Evolutionary conservation across 768 basidiomycete species (phyloP).

Genomic region (Jaapia argillacea): DNA sequence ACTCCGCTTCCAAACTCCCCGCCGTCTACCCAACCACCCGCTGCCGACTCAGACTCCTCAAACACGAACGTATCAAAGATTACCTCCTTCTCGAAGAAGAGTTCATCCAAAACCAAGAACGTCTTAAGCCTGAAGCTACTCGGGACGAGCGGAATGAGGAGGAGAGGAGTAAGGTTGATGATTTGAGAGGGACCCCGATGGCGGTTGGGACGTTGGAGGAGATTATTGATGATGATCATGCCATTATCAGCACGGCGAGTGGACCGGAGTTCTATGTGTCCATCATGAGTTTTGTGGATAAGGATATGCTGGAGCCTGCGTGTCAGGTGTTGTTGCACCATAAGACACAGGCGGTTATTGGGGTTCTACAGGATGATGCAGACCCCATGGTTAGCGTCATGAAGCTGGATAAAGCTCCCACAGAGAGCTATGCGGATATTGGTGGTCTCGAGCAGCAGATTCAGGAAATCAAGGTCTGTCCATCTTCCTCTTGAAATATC

Average conservation of each 20-base stretch:
- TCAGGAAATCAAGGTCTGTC: slow-evolving; percentile 89
- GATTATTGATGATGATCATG: slow-evolving; percentile 96
- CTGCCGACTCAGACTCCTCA: slow-evolving; percentile 89
- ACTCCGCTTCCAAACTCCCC: slow-evolving; percentile 84
- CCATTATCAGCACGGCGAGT: slow-evolving; percentile 92
- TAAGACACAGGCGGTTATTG: slow-evolving; percentile 91
- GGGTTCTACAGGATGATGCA: slow-evolving; percentile 89
- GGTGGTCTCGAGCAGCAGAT: slow-evolving; percentile 96
- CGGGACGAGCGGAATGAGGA: slow-evolving; percentile 95
- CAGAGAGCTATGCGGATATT: slow-evolving; percentile 97
- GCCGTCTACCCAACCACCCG: slow-evolving; percentile 90
- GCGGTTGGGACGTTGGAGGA: slow-evolving; percentile 98
- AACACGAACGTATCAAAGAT: slow-evolving; percentile 97
- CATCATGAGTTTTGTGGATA: slow-evolving; percentile 97
- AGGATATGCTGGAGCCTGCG: slow-evolving; percentile 92
- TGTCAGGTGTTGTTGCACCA: slow-evolving; percentile 94
- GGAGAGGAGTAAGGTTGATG: slow-evolving; percentile 88
- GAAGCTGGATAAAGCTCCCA: slow-evolving; percentile 98
- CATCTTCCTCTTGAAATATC: neutral
- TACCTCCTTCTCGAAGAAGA: slow-evolving; percentile 94
- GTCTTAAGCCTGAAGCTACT: slow-evolving; percentile 77
- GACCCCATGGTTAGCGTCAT: slow-evolving; percentile 97
- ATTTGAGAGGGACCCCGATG: slow-evolving; percentile 92
- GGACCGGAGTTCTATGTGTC: slow-evolving; percentile 97
- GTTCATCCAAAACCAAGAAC: slow-evolving; percentile 88